Evolutionary conservation across 2,329 filamentous ascomycete genomes (phyloP).

Genomic region (Lachnellula hyalina): DNA sequence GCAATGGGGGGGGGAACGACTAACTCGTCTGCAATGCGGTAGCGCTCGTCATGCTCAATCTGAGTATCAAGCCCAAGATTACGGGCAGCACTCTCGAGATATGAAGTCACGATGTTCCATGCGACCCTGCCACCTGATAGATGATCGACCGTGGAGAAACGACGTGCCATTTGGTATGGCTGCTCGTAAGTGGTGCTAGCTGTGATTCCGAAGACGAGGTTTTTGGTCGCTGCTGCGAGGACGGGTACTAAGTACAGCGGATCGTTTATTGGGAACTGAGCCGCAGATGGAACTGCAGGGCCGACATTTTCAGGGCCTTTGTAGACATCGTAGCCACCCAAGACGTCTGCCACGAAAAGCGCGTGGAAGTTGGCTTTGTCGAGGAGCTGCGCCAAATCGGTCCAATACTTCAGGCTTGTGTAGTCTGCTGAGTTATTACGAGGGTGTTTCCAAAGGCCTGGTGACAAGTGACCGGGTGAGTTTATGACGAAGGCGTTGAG

Average conservation of each 20-base stretch:
- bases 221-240: conserved; percentile 63
- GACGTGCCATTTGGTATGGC: conserved; percentile 19
- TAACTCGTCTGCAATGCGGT: conserved; percentile 52
- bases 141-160: conserved; percentile 7
- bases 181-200: conserved; percentile 61
- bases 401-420: conserved; percentile 56
- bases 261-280: conserved; percentile 69
- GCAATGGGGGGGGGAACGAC: too few relatives aligned
- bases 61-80: conserved; percentile 55
- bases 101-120: conserved; percentile 51
- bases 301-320: conserved; percentile 54
- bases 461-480: conserved; percentile 48
- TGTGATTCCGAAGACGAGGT: conserved; percentile 64
- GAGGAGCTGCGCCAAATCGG: conserved; percentile 52
- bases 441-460: conserved; percentile 59
- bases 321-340: conserved; percentile 67
- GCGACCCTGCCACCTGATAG: conserved; percentile 1
- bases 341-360: conserved; percentile 62
- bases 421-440: conserved; percentile 58
- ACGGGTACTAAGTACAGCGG: conserved; percentile 58
- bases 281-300: conserved; percentile 55
- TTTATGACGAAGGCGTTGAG: conserved; percentile 47
- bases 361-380: conserved; percentile 60
- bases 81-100: conserved; percentile 58
- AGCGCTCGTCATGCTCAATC: conserved; percentile 59